A percentile compares a stretch with the other conserved stretches of the same genome.
Conservation (phyloP, 2,329 filamentous ascomycete species). For the Botrytis pseudocinerea region DNA sequence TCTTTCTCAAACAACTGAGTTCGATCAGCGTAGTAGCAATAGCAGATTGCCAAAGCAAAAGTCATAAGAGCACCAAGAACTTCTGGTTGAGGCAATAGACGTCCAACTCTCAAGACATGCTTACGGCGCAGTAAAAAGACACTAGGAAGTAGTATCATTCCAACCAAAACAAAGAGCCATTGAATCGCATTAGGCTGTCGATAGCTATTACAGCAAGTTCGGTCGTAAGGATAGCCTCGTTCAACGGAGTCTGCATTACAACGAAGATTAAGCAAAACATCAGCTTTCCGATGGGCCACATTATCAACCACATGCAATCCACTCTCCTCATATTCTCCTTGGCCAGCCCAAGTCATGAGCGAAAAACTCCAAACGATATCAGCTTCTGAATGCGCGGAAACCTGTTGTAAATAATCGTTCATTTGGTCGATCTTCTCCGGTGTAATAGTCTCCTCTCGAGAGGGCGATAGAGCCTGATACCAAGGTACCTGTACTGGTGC, state of each 20-base stretch:
- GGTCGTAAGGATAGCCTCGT: conserved; percentile 47
- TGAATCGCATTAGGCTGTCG: conserved; percentile 43
- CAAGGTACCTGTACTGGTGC: conserved; percentile 42
- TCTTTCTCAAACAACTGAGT: conserved; percentile 54
- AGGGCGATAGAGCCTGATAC: conserved; percentile 38
- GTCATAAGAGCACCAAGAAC: conserved; percentile 30
- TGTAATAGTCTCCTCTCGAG: conserved; percentile 47
- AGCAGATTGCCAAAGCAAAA: conserved; percentile 39
- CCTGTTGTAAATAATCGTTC: conserved; percentile 52
- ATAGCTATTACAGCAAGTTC: conserved; percentile 55
- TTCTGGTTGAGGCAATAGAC: conserved; percentile 30
- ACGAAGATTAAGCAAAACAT: conserved; percentile 51
- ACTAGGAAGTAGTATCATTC: conserved; percentile 38
- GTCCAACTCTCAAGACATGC: conserved; percentile 25
- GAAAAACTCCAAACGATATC: conserved; percentile 54
- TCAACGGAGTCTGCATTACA: conserved; percentile 51
- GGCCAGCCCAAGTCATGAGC: conserved; percentile 47
- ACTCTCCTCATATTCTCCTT: conserved; percentile 47
- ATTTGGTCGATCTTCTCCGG: conserved; percentile 52
- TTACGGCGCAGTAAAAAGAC: conserved; percentile 32
- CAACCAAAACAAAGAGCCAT: conserved; percentile 40
- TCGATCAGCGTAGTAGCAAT: conserved; percentile 56
- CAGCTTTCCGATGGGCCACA: conserved; percentile 50
- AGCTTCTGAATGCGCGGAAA: conserved; percentile 45
- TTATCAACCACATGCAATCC: conserved; percentile 51